Conservation (phyloP, 2,329 filamentous ascomycete genomes). For the Ophiocordyceps sinensis region DNA sequence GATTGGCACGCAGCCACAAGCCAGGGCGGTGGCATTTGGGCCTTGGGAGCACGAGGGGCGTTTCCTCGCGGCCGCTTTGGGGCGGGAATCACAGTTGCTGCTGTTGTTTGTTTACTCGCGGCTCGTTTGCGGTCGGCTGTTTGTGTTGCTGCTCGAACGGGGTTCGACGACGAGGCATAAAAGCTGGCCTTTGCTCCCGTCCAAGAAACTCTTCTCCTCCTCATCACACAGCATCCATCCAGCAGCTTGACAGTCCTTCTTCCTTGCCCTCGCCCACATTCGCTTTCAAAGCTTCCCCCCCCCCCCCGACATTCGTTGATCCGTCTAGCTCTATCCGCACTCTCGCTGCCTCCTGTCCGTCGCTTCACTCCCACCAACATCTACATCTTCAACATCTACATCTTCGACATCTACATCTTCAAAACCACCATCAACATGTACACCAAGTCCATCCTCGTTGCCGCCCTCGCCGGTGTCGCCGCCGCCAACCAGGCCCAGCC, state of each 20-base stretch:
- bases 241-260: not conserved
- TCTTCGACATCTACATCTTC: not conserved
- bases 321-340: not conserved
- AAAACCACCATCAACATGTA: not conserved
- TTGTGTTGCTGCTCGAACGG: no score
- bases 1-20: no score
- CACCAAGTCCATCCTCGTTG: conserved; percentile 13
- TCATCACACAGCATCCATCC: not conserved
- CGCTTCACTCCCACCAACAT: not conserved
- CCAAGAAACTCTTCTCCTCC: not conserved
- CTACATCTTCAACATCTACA: not conserved
- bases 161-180: no score
- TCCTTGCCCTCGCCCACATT: not conserved
- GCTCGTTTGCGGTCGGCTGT: no score
- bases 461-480: conserved; percentile 8
- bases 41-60: no score
- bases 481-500: conserved; percentile 4
- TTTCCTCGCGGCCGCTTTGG: no score
- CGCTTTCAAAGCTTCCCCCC: not conserved
- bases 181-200: no score
- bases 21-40: no score
- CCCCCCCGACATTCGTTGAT: not conserved
- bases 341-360: not conserved
- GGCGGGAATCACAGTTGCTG: no score
- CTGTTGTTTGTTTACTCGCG: no score